A percentile compares a stretch with the other conserved stretches of the same genome.
These are phyloP conservation scores for Neopestalotiopsis clavispora DNA, from an alignment of 2,329 filamentous ascomycete species.

Conservation along the genomic window DNA sequence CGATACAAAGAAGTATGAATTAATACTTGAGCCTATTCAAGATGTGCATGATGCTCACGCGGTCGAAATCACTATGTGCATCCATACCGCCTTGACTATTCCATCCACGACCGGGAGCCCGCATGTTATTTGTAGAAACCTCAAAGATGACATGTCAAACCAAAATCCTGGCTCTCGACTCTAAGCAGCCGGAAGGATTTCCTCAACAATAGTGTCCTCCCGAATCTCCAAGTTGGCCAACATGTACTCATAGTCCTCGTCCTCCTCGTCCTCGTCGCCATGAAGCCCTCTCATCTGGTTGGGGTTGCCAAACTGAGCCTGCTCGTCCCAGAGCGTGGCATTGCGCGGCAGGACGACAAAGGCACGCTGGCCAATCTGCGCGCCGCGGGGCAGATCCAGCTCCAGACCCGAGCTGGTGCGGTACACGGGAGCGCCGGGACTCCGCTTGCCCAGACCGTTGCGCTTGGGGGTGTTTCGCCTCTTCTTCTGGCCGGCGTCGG, in stretches of 20 bases:
- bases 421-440: slow-evolving; percentile 4
- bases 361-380: slow-evolving; percentile 16
- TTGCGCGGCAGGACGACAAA: slow-evolving; percentile 17
- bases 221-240: slow-evolving; percentile 14
- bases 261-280: slow-evolving; percentile 11
- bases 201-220: slow-evolving; percentile 17
- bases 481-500: neutral
- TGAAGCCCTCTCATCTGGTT: neutral
- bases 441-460: slow-evolving; percentile 12
- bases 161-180: neutral
- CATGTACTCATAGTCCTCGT: slow-evolving; percentile 17
- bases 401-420: slow-evolving; percentile 16
- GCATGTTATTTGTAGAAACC: too few relatives aligned
- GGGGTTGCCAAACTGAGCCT: slow-evolving; percentile 15
- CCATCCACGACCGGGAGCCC: too few relatives aligned
- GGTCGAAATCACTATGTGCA: too few relatives aligned
- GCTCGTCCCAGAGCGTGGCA: slow-evolving; percentile 15
- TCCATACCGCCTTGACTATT: too few relatives aligned
- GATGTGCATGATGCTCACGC: too few relatives aligned
- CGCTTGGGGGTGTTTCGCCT: neutral
- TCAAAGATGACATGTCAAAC: too few relatives aligned
- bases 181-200: neutral
- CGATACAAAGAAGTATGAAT: too few relatives aligned
- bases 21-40: too few relatives aligned
- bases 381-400: slow-evolving; percentile 9